These are phyloP conservation scores for Glycine soja DNA, from an alignment of 306 rosid genomes.

Conservation along the genomic window DNA sequence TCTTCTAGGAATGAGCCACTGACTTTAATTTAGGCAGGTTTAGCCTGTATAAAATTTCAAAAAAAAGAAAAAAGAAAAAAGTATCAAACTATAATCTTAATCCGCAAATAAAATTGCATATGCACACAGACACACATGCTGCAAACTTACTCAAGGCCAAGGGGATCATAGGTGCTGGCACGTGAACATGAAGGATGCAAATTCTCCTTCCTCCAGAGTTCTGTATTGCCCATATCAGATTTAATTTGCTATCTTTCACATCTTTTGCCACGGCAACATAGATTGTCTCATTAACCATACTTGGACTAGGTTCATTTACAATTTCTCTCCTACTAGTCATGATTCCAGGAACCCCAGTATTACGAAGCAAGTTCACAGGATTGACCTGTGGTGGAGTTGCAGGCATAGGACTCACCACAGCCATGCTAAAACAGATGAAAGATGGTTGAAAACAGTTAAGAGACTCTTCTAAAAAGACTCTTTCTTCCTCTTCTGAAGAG, in stretches of 20 bases:
- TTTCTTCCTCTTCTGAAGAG: neutral
- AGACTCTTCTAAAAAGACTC: slow-evolving; percentile 5
- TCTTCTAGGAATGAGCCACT: neutral
- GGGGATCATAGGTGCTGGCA: slow-evolving; percentile 75
- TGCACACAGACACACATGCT: neutral
- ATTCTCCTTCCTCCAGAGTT: slow-evolving; percentile 79
- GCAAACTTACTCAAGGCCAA: slow-evolving; percentile 60
- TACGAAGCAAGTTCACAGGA: slow-evolving; percentile 43
- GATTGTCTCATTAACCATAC: slow-evolving; percentile 53
- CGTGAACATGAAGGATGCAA: slow-evolving; percentile 71
- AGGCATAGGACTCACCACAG: slow-evolving; percentile 59
- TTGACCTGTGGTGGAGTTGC: slow-evolving; percentile 35
- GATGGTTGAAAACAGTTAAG: slow-evolving; percentile 16
- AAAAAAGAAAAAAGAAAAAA: neutral
- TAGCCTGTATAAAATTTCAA: neutral
- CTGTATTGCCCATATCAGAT: slow-evolving; percentile 71
- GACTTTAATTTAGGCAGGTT: neutral
- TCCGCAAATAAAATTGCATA: neutral
- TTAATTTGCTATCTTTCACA: slow-evolving; percentile 68
- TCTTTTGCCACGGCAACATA: slow-evolving; percentile 80
- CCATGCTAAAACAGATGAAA: slow-evolving; percentile 47
- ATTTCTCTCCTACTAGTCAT: slow-evolving; percentile 56
- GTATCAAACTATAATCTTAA: slow-evolving; percentile 11
- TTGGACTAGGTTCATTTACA: slow-evolving; percentile 52
- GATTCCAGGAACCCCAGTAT: slow-evolving; percentile 40